Percentiles rank a stretch among this genome's conserved stretches.
Conservation (phyloP, 169 alveolate genomes). For the Plasmodium vivax region DNA sequence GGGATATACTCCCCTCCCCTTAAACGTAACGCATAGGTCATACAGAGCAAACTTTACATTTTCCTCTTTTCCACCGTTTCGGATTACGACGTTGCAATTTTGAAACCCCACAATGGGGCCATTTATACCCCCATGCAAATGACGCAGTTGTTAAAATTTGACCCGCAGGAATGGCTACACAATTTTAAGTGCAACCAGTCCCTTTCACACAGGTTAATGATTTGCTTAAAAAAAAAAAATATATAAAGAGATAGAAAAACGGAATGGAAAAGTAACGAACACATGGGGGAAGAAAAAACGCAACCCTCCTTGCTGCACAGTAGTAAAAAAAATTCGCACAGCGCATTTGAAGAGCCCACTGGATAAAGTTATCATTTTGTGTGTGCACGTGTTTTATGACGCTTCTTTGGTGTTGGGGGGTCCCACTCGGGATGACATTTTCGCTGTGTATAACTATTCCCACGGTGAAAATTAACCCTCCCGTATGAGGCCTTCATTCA, state of each 20-base stretch:
- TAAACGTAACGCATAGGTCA: background rate
- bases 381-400: background rate
- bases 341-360: background rate
- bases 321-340: background rate
- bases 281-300: background rate
- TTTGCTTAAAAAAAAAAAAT: background rate
- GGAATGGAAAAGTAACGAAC: background rate
- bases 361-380: background rate
- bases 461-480: background rate
- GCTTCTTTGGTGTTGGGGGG: background rate
- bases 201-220: background rate
- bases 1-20: background rate
- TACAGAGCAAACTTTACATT: background rate
- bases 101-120: background rate
- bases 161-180: background rate
- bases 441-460: background rate
- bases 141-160: background rate
- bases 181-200: background rate
- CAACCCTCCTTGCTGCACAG: background rate
- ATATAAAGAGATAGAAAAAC: background rate
- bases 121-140: background rate
- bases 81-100: background rate
- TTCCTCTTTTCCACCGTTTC: background rate
- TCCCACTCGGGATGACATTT: background rate
- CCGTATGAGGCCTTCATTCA: background rate